These are phyloP conservation scores for Brassica incana DNA, from an alignment of 345 rosid species.

Conservation along the genomic window DNA sequence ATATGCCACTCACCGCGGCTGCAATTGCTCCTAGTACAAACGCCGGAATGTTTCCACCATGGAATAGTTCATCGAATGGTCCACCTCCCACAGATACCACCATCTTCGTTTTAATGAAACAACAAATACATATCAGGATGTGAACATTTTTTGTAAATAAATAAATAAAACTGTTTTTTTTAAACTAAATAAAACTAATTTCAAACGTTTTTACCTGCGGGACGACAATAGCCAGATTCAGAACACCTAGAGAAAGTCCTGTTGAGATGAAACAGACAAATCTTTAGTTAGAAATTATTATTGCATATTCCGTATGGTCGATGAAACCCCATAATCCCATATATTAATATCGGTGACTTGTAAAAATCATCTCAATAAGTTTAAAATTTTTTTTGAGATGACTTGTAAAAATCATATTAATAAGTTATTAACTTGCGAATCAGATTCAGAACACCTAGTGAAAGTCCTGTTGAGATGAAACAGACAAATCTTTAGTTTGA, in stretches of 20 bases:
- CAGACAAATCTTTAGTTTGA: too few species aligned
- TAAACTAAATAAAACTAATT: neutral
- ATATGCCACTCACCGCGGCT: constrained; percentile 55
- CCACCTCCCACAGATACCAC: constrained; percentile 67
- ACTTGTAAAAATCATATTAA: constrained; percentile 24
- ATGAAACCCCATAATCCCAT: neutral
- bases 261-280: constrained; percentile 1
- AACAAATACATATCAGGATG: neutral
- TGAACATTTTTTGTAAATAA: neutral
- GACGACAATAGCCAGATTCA: constrained; percentile 38
- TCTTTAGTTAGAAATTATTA: neutral
- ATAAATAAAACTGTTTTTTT: too few species aligned
- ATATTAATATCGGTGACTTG: constrained; percentile 8
- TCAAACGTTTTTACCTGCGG: constrained; percentile 35
- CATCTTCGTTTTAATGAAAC: constrained; percentile 53
- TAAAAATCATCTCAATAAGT: constrained; percentile 19
- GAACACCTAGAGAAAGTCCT: constrained; percentile 41
- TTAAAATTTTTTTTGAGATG: too few species aligned
- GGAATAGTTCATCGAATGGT: constrained; percentile 66
- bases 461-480: too few species aligned
- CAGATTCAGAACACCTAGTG: too few species aligned
- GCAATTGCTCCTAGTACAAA: constrained; percentile 68
- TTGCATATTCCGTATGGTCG: neutral
- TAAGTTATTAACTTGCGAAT: constrained; percentile 9
- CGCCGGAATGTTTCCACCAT: constrained; percentile 88